Percentiles rank a stretch among this genome's conserved stretches.
Evolutionary conservation across 305 asterid genomes (phyloP).

Genomic region (Solanum chacoense): DNA sequence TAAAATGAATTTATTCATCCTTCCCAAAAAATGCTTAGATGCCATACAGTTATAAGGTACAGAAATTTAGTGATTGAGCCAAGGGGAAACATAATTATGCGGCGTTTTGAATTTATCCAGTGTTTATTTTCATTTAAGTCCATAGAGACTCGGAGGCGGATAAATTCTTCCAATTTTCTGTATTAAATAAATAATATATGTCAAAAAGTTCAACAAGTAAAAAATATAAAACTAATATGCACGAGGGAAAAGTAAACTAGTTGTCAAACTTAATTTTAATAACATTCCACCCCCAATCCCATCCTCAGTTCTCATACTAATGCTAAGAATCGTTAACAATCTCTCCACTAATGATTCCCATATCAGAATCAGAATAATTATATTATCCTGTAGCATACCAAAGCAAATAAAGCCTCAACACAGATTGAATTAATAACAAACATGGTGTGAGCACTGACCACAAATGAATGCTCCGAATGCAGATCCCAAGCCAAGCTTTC

Average conservation of each 20-base stretch:
- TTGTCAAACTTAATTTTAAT: background rate
- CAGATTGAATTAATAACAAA: background rate
- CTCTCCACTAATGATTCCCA: background rate
- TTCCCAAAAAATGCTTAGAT: background rate
- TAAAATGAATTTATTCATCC: background rate
- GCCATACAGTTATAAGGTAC: background rate
- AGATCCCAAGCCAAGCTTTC: conserved; percentile 96
- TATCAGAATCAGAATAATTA: background rate
- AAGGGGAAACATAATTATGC: background rate
- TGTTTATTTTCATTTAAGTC: no score
- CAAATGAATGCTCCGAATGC: conserved; percentile 55
- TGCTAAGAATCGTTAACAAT: background rate
- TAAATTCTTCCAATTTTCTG: no score
- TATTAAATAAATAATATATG: no score
- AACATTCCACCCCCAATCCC: background rate
- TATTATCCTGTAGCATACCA: background rate
- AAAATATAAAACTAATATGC: background rate
- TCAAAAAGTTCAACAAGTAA: background rate
- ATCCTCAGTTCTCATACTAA: background rate
- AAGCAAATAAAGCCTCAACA: background rate
- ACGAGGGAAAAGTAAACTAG: background rate
- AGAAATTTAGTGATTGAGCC: background rate
- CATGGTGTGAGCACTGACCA: conserved; percentile 40
- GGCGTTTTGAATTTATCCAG: background rate
- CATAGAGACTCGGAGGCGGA: no score